Base-by-base conservation (phyloP, 306 rosid species). In the Sphenostylis stenocarpa region DNA sequence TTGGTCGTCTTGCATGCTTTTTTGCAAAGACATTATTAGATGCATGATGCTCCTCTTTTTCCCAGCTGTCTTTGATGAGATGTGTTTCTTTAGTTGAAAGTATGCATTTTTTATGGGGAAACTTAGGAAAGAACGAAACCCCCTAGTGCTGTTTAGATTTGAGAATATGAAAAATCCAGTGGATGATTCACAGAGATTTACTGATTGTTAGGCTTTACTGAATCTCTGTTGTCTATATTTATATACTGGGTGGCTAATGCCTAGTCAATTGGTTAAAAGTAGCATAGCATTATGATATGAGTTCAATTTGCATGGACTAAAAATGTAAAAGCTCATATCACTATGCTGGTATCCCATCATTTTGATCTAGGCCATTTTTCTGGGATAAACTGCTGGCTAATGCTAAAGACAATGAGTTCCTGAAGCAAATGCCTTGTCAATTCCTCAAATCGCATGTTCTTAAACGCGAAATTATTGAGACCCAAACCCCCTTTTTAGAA, bases 41-140 rank as follows among this genome's bases (percentile, higher is more conserved):
- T 73, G 70, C 19, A 44, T 44, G 75, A 38, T 68, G 58, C 77
- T 55, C 21, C 38, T 10, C 36, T 80, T 15, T 14, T 52, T 43
- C 24, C 3, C 21, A 29, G 5, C 17, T 29, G 53, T 68, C 53
- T 34, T 68, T 64, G 72, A 36, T 75, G 73, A 64, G 76, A 72
- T 80, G 84, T 79, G 70, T 56, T 60, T 65, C 53, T 85, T 69
- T 68, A 61, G 80, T 26, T 76, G 64, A 62, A 73, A 73, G 21
- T 48, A 72, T 65, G 48, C 63, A 76, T 75, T 70, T 67, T 84
- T 76, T 63, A 36, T 71, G 69, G 77, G 83, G 62, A 21, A 72
- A 56, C 72, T 75, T 63, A 62, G 75, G 76, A 75, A 61, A 70
- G 31, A 65, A 36, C 15, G 58, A 66, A 65, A 39, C 57, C 73